These are phyloP conservation scores for Pisolithus thermaeus DNA, from an alignment of 1,284 basidiomycete genomes.

Conservation along the genomic window DNA sequence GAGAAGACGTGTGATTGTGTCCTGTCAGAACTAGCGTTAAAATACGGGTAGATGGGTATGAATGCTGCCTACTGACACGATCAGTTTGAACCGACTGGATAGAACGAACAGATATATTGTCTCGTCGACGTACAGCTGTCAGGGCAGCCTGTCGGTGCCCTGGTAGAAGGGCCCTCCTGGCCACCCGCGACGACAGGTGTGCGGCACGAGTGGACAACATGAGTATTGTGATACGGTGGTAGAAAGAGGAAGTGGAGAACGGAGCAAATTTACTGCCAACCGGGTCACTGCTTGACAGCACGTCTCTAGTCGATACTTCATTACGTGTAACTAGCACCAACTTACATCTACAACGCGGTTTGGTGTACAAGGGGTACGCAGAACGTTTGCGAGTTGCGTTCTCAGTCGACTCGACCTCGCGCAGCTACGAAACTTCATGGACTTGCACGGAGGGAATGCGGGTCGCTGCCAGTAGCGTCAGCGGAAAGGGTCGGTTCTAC, in stretches of 20 bases:
- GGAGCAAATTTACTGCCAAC: background rate
- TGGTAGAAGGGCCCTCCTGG: constrained; percentile 36
- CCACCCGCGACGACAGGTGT: constrained; percentile 14
- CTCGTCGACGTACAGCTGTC: constrained; percentile 32
- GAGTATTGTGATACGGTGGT: constrained; percentile 2
- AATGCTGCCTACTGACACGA: constrained; percentile 18
- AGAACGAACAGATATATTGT: constrained; percentile 17
- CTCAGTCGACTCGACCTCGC: too few species aligned
- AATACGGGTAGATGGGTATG: background rate
- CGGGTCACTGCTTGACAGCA: too few species aligned
- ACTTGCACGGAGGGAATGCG: too few species aligned
- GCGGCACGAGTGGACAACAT: constrained; percentile 23
- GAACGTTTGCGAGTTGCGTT: too few species aligned
- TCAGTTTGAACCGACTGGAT: constrained; percentile 32
- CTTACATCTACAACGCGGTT: too few species aligned
- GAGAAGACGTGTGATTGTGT: constrained; percentile 88
- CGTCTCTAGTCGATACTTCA: too few species aligned
- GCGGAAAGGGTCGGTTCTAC: too few species aligned
- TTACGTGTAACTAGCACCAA: too few species aligned
- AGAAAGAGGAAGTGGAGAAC: background rate
- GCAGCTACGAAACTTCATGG: too few species aligned
- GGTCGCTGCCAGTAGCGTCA: too few species aligned
- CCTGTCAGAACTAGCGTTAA: constrained; percentile 40
- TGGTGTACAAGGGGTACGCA: too few species aligned
- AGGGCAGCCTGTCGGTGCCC: constrained; percentile 45